Conservation (phyloP, 2,329 filamentous ascomycete genomes). For the Alternaria sp. region DNA sequence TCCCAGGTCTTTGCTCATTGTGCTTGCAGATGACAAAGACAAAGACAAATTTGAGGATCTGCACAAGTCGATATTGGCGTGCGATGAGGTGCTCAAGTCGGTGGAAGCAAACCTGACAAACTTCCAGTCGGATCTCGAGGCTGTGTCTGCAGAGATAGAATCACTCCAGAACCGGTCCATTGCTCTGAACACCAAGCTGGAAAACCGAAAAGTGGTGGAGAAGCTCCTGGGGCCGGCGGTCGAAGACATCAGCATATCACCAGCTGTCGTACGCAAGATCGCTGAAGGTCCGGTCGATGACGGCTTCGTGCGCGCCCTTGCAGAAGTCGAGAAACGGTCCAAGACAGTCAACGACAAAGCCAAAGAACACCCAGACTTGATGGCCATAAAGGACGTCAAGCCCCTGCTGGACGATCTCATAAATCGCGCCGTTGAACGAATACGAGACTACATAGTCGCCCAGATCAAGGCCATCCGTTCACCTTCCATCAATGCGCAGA, state of each 20-base stretch:
- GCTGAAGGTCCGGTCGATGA: constrained; percentile 90
- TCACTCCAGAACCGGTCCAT: constrained; percentile 86
- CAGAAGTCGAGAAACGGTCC: constrained; percentile 81
- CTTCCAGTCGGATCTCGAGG: constrained; percentile 91
- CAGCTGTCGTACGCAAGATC: constrained; percentile 82
- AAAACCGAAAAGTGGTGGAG: constrained; percentile 89
- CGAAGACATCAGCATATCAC: constrained; percentile 89
- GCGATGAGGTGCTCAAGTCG: constrained; percentile 90
- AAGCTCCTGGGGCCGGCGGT: constrained; percentile 85
- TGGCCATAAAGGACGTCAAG: constrained; percentile 81
- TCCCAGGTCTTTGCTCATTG: constrained; percentile 32
- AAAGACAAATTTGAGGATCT: constrained; percentile 87
- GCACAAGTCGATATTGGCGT: constrained; percentile 85
- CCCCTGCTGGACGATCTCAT: constrained; percentile 85
- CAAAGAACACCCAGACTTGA: constrained; percentile 65
- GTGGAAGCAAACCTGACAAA: constrained; percentile 91
- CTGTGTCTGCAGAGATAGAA: constrained; percentile 94
- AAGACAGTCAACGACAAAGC: constrained; percentile 72
- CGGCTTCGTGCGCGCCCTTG: constrained; percentile 80
- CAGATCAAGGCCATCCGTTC: constrained; percentile 94
- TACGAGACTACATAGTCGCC: constrained; percentile 90
- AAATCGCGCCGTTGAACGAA: constrained; percentile 88
- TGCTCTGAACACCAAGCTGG: constrained; percentile 80
- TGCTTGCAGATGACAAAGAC: constrained; percentile 72
- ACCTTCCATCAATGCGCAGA: constrained; percentile 94